These are phyloP conservation scores for Chernovozyma sophiae-reginae DNA, from an alignment of 1,139 yeast genomes.

Conservation along the genomic window DNA sequence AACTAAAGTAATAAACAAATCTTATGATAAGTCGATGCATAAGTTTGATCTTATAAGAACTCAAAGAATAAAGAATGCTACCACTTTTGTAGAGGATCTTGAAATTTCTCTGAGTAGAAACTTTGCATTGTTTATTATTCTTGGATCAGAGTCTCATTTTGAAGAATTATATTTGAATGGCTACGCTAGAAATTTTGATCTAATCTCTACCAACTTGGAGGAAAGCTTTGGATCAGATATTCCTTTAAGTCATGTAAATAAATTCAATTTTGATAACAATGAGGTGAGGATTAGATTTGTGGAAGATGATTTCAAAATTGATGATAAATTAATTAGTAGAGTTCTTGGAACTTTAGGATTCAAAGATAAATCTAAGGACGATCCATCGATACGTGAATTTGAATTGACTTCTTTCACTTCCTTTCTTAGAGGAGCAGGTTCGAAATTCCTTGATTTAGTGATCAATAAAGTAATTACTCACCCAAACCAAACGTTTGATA, in stretches of 20 bases:
- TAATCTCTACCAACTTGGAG: conserved; percentile 14
- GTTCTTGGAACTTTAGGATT: conserved; percentile 44
- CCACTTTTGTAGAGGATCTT: conserved; percentile 24
- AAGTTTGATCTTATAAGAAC: conserved; percentile 41
- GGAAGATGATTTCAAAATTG: conserved; percentile 17
- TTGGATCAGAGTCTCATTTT: conserved; percentile 23
- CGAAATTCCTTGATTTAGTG: conserved; percentile 26
- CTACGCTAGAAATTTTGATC: conserved; percentile 19
- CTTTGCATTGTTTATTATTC: conserved; percentile 21
- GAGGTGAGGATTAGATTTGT: conserved; percentile 17
- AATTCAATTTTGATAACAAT: conserved; percentile 13
- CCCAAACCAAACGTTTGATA: not conserved
- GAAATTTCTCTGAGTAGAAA: conserved; percentile 18
- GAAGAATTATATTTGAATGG: conserved; percentile 11
- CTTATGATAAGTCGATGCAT: conserved; percentile 44
- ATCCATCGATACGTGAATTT: conserved; percentile 12
- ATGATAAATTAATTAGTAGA: conserved; percentile 16
- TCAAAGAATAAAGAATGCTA: conserved; percentile 33
- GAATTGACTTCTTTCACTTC: conserved; percentile 56
- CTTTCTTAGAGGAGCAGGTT: conserved; percentile 40
- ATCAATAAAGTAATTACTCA: conserved; percentile 8
- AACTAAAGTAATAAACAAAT: conserved; percentile 36
- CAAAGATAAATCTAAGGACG: conserved; percentile 17
- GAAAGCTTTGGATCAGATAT: conserved; percentile 28
- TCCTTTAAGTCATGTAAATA: conserved; percentile 14